These are phyloP conservation scores for Cladobotryum mycophilum DNA, from an alignment of 2,329 filamentous ascomycete genomes.

Conservation along the genomic window DNA sequence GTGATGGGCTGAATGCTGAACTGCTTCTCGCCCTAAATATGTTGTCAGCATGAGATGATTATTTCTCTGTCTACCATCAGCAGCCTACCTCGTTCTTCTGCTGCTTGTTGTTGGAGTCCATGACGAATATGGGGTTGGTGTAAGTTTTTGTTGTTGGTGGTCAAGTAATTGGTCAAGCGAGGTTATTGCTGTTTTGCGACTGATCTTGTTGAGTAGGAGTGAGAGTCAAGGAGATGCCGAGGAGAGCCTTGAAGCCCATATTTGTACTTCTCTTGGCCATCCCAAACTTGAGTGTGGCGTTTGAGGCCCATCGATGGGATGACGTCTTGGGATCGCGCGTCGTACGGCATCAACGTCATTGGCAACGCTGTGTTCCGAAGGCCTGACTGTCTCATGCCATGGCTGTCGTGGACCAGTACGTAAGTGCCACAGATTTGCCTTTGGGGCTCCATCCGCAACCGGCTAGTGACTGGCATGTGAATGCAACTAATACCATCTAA, in stretches of 20 bases:
- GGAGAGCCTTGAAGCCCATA: neutral
- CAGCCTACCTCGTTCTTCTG: conserved; percentile 14
- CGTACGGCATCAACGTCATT: neutral
- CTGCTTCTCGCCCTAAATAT: conserved; percentile 36
- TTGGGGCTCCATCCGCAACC: neutral
- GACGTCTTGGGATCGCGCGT: conserved; percentile 2
- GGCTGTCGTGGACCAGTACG: neutral
- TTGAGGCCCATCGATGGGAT: neutral
- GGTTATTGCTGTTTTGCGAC: neutral
- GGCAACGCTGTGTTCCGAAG: no score
- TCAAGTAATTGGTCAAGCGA: conserved; percentile 1
- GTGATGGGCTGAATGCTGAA: conserved; percentile 42
- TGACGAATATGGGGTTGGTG: conserved; percentile 3
- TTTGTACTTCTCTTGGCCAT: neutral
- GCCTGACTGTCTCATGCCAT: neutral
- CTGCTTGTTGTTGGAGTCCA: conserved; percentile 18
- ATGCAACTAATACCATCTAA: neutral
- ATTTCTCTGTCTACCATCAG: neutral
- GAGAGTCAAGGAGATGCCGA: neutral
- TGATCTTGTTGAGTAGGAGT: neutral
- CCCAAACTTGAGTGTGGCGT: neutral
- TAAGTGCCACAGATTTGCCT: conserved; percentile 1
- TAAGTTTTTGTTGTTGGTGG: neutral
- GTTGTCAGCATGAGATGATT: neutral
- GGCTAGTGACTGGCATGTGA: neutral